Evolutionary conservation across 768 basidiomycete species (phyloP).

Genomic region (Agrocybe praecox): DNA sequence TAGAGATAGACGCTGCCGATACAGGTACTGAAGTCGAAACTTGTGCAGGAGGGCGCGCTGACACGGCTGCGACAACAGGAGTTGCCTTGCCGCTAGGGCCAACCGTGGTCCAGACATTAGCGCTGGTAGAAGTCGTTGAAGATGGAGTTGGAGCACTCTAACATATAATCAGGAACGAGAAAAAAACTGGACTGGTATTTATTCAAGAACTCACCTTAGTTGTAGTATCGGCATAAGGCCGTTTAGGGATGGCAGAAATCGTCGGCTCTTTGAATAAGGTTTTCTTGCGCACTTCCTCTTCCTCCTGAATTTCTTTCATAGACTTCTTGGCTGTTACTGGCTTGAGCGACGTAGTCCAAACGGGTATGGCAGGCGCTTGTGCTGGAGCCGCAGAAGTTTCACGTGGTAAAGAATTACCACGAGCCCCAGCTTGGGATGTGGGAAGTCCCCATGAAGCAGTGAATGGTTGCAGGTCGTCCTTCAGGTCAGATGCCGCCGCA

Average conservation of each 20-base stretch:
- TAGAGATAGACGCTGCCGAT: conserved; percentile 17
- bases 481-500: conserved; percentile 33
- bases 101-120: conserved; percentile 84
- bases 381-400: conserved; percentile 38
- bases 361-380: conserved; percentile 41
- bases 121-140: conserved; percentile 26
- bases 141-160: conserved; percentile 21
- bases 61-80: conserved; percentile 31
- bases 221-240: conserved; percentile 80
- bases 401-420: conserved; percentile 40
- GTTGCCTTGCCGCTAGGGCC: conserved; percentile 73
- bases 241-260: conserved; percentile 57
- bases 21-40: conserved; percentile 14
- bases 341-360: conserved; percentile 74
- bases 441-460: conserved; percentile 85
- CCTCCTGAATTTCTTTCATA: conserved; percentile 99
- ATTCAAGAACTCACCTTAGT: conserved; percentile 55
- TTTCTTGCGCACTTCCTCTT: conserved; percentile 89
- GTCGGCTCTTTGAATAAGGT: conserved; percentile 59
- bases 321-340: conserved; percentile 74
- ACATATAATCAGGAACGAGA: conserved; percentile 14
- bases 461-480: conserved; percentile 64
- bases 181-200: background rate
- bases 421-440: conserved; percentile 74
- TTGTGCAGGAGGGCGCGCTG: conserved; percentile 38